Evolutionary conservation across 78 protist species (phyloP), one percentile per base, ranked within the genome.

Genomic region (Speleostelium caveatum): DNA sequence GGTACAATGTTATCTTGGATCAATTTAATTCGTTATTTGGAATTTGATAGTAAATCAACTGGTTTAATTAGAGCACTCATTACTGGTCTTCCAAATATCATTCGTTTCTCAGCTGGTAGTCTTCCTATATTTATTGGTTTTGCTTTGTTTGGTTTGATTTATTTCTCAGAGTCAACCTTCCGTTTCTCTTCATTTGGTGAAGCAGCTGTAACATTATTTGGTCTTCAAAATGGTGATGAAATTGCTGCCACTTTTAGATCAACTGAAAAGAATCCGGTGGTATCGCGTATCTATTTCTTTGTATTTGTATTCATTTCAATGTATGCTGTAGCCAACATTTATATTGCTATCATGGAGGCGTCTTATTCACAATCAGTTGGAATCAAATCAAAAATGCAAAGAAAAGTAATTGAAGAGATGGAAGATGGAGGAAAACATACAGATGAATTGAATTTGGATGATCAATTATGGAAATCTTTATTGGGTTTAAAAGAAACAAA

Each of bases 161-260:
- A 75, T 3, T 88, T 88, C 60, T 75, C 87, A 12, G 94, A 88
- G 32, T 53, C 53, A 12, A 60, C 87, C 1, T 17, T 75, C 1
- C 53, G 91, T 69, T 88, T 88, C 71, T 58, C 75, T 26, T 67
- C 94, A 2, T 63, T 88, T 59, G 87, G 87, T 61, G 89, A 88
- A 63, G 94, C 94, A 16, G 73, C 83, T 8, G 75, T 88, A 2
- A 88, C 94, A 21, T 59, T 88, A 5, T 88, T 88, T 58, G 94
- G 94, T 73, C 17, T 88, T 45, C 94, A 88, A 62, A 88, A 88
- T 72, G 94, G 94, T 65, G 94, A 88, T 53, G 94, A 88, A 72
- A 71, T 88, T 45, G 87, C 74, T 38, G 86, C 87, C 4, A 88
- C 94, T 0, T 73, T 88, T 32, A 63, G 94, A 75, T 67, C 94